phyloP scores from a whole-genome alignment of 129 eudicot genomes.

The Logfia minima region DNA sequence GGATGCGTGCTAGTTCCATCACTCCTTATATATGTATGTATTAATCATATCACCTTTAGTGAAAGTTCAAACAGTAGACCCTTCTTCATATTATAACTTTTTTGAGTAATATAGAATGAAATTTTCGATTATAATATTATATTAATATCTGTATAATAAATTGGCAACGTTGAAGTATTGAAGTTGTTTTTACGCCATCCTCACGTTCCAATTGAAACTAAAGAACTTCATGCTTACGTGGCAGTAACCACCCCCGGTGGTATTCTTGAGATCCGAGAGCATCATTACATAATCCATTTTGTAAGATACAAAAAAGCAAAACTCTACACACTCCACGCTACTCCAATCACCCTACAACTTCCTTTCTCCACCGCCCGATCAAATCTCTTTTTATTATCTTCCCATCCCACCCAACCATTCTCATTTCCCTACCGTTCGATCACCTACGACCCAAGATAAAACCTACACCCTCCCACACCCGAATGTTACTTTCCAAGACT shows the following conservation, averaged over 20 bases:
- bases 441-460: not conserved
- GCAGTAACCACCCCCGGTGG: not conserved
- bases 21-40: no score
- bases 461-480: not conserved
- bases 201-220: not conserved
- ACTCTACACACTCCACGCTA: not conserved
- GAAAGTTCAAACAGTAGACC: no score
- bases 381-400: not conserved
- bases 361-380: not conserved
- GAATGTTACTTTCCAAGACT: not conserved
- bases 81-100: no score
- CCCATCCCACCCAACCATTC: not conserved
- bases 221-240: not conserved
- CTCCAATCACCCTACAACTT: not conserved
- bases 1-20: no score
- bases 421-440: not conserved
- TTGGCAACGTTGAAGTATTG: no score
- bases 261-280: not conserved
- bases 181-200: not conserved
- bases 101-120: no score
- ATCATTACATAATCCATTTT: not conserved
- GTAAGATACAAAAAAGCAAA: not conserved
- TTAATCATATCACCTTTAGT: no score
- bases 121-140: no score
- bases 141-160: no score